A percentile compares a stretch with the other conserved stretches of the same genome.
These are phyloP conservation scores for Lasiodiplodia hormozganensis DNA, from an alignment of 2,329 filamentous ascomycete species.

Conservation along the genomic window DNA sequence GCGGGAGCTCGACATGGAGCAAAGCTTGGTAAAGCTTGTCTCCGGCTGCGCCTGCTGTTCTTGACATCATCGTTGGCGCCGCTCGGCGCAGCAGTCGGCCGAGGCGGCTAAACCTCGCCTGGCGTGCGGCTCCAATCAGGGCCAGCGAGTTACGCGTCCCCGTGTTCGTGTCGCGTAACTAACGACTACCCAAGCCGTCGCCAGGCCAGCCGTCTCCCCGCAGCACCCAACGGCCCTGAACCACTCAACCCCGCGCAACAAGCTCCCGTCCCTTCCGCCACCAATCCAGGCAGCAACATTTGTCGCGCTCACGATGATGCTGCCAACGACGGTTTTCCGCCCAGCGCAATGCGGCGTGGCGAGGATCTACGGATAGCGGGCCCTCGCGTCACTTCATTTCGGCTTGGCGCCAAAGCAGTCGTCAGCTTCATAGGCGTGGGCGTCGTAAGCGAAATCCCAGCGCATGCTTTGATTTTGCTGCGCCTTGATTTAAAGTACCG, in stretches of 20 bases:
- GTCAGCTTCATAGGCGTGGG: slow-evolving; percentile 24
- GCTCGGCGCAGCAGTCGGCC: background rate
- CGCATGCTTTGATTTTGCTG: background rate
- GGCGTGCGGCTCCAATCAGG: background rate
- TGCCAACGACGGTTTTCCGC: background rate
- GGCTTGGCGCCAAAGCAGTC: slow-evolving; percentile 26
- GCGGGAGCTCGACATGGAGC: slow-evolving; percentile 24
- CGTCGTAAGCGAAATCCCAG: slow-evolving; percentile 18
- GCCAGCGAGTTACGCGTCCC: background rate
- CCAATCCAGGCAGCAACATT: slow-evolving; percentile 12
- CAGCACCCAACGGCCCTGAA: background rate
- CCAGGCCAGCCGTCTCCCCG: background rate
- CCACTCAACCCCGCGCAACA: slow-evolving; percentile 1
- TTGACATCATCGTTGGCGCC: slow-evolving; percentile 12
- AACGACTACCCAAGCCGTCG: background rate
- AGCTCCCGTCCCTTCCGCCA: slow-evolving; percentile 1
- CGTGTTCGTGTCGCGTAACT: background rate
- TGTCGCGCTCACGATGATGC: background rate
- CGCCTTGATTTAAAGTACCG: slow-evolving; percentile 1
- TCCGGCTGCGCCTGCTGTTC: slow-evolving; percentile 11
- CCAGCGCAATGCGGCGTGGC: slow-evolving; percentile 2
- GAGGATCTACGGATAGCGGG: slow-evolving; percentile 17
- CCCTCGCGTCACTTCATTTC: slow-evolving; percentile 26
- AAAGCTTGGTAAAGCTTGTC: slow-evolving; percentile 32
- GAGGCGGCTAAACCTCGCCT: background rate